These are phyloP conservation scores for Pseudocercospora fuligena DNA, from an alignment of 2,329 filamentous ascomycete species.

Conservation along the genomic window DNA sequence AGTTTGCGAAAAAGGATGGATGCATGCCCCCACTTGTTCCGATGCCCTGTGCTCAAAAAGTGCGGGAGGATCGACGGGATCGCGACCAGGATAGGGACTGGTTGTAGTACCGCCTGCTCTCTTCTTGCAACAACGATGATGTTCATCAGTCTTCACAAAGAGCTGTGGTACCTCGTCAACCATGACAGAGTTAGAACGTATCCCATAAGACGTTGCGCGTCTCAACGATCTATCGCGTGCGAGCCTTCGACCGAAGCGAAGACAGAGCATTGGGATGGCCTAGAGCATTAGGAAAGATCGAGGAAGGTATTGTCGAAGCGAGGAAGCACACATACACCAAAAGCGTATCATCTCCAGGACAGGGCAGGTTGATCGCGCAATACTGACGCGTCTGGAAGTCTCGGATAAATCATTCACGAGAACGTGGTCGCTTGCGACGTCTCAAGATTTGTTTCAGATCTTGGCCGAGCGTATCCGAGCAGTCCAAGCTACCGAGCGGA, in stretches of 20 bases:
- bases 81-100: neutral
- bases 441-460: neutral
- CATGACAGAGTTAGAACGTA: neutral
- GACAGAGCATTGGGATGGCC: neutral
- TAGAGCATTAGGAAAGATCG: neutral
- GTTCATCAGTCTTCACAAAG: neutral
- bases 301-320: neutral
- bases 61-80: neutral
- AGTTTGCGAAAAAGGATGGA: neutral
- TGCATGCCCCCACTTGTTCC: too few relatives aligned
- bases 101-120: neutral
- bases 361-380: neutral
- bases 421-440: neutral
- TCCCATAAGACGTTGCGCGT: neutral
- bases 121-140: neutral
- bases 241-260: neutral
- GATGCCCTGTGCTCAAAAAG: neutral
- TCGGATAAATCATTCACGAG: neutral
- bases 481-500: neutral
- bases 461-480: neutral
- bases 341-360: neutral
- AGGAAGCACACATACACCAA: neutral
- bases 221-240: neutral
- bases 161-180: neutral
- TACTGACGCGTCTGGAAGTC: neutral